Conservation (phyloP, 768 basidiomycete species). For the Mrakia gelida region DNA sequence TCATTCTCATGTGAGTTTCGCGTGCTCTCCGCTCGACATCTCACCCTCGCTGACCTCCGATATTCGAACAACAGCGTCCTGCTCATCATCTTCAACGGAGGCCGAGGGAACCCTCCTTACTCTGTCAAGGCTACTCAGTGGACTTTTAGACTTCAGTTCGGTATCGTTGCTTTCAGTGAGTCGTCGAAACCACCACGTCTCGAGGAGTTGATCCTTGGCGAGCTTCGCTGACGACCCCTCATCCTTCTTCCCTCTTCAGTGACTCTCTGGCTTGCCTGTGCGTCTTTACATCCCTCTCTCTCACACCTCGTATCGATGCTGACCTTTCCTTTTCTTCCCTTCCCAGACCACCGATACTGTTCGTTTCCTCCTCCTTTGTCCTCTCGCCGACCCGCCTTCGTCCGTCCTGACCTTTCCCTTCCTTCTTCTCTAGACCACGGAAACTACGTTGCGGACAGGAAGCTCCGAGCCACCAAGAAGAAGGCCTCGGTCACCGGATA, state of each 20-base stretch:
- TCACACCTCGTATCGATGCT: too few species aligned
- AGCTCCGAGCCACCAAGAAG: conserved; percentile 37
- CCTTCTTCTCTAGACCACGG: conserved; percentile 35
- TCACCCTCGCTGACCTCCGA: neutral
- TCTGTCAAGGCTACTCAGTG: conserved; percentile 43
- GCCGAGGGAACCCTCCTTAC: conserved; percentile 36
- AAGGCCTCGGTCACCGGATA: conserved; percentile 47
- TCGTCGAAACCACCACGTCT: too few species aligned
- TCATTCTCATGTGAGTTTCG: conserved; percentile 11
- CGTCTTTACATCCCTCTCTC: too few species aligned
- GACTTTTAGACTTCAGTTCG: conserved; percentile 49
- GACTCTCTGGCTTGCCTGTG: conserved; percentile 45
- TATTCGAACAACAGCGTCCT: conserved; percentile 5
- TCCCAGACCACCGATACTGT: conserved; percentile 46
- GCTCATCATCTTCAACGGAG: conserved; percentile 35
- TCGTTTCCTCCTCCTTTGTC: too few species aligned
- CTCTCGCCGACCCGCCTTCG: too few species aligned
- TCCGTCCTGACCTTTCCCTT: too few species aligned
- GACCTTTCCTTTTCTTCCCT: conserved; percentile 9
- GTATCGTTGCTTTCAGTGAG: conserved; percentile 43
- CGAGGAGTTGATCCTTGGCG: too few species aligned
- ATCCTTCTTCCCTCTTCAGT: conserved; percentile 15
- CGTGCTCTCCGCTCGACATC: neutral
- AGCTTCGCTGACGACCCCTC: too few species aligned
- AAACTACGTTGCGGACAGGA: conserved; percentile 41